Evolutionary conservation across 306 rosid genomes (phyloP).

Genomic region (Vachellia collinsii): DNA sequence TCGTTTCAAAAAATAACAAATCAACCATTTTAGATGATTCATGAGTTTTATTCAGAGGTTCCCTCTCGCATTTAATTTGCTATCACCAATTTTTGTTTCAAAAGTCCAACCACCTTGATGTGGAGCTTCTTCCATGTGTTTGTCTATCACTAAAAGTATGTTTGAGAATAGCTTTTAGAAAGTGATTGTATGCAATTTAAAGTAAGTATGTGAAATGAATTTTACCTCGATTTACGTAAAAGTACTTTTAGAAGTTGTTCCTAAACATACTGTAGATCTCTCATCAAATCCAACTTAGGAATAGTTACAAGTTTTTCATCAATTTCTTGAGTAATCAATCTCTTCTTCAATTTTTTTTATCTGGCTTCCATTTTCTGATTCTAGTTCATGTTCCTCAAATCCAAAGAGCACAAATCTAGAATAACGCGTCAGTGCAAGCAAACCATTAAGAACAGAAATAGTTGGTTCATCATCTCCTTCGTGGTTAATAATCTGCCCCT

Average conservation of each 20-base stretch:
- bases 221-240: too few species aligned
- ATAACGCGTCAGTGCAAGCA: conserved; percentile 82
- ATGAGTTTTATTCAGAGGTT: too few species aligned
- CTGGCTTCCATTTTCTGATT: conserved; percentile 43
- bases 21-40: too few species aligned
- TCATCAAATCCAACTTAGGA: conserved; percentile 87
- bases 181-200: too few species aligned
- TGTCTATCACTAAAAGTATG: conserved; percentile 94
- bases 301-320: conserved; percentile 73
- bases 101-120: conserved; percentile 80
- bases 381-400: conserved; percentile 80
- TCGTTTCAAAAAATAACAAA: too few species aligned
- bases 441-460: conserved; percentile 75
- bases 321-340: conserved; percentile 69
- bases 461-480: conserved; percentile 90
- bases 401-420: conserved; percentile 88
- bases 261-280: too few species aligned
- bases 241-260: too few species aligned
- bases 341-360: conserved; percentile 54
- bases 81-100: too few species aligned
- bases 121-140: conserved; percentile 80
- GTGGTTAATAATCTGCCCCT: conserved; percentile 90
- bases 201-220: too few species aligned
- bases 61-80: too few species aligned
- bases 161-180: too few species aligned